Percentiles rank a stretch among this genome's conserved stretches.
These are phyloP conservation scores for Phytopythium litorale DNA, from an alignment of 352 stramenopile species.

Conservation along the genomic window DNA sequence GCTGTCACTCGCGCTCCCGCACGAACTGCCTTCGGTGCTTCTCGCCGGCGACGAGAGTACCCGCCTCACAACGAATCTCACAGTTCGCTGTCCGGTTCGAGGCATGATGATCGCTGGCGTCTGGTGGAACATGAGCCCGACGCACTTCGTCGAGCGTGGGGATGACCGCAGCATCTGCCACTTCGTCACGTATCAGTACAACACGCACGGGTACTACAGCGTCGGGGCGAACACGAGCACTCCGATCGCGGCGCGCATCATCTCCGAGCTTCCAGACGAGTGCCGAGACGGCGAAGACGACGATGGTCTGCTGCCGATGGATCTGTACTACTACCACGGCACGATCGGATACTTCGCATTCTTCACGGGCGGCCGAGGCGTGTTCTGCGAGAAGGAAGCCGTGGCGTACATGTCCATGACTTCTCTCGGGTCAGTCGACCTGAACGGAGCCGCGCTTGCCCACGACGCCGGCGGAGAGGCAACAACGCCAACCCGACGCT, in stretches of 20 bases:
- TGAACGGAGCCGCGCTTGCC: conserved; percentile 16
- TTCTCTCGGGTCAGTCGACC: conserved; percentile 20
- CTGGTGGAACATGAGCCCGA: conserved; percentile 18
- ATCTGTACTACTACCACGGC: conserved; percentile 18
- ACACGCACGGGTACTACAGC: neutral
- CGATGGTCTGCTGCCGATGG: neutral
- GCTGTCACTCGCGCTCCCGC: neutral
- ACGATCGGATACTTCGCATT: conserved; percentile 13
- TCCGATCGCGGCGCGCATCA: neutral
- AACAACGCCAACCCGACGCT: neutral
- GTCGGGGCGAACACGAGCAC: conserved; percentile 2
- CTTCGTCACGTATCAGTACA: conserved; percentile 18
- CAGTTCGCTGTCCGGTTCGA: conserved; percentile 6
- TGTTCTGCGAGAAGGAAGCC: conserved; percentile 8
- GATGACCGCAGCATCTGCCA: conserved; percentile 14
- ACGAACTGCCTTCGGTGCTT: neutral
- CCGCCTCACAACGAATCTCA: neutral
- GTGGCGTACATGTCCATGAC: conserved; percentile 15
- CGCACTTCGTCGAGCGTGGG: conserved; percentile 13
- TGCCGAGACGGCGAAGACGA: neutral
- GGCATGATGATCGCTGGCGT: conserved; percentile 11
- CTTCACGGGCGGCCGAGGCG: conserved; percentile 1
- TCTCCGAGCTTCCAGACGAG: neutral
- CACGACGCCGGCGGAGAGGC: conserved; percentile 9
- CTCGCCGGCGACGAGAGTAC: neutral